Conservation (phyloP, 768 basidiomycete species). For the Rhizopogon sp. region DNA sequence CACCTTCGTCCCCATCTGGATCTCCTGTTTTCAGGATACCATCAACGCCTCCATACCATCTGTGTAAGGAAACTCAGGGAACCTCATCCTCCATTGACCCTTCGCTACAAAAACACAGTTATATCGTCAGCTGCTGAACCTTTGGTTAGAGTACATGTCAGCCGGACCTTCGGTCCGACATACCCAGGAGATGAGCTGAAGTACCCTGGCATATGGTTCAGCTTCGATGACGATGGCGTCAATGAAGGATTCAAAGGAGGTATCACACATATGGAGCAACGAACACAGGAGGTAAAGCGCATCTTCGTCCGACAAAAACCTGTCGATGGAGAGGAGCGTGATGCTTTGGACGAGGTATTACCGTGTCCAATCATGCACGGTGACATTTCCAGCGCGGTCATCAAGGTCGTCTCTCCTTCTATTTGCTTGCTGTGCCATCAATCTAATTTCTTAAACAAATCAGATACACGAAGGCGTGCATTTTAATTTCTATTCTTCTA, state of each 20-base stretch:
- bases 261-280: conserved; percentile 45
- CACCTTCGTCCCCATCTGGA: conserved; percentile 80
- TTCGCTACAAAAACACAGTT: conserved; percentile 62
- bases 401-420: conserved; percentile 43
- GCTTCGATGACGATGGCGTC: conserved; percentile 71
- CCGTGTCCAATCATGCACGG: conserved; percentile 67
- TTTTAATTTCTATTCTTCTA: conserved; percentile 56
- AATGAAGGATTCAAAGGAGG: conserved; percentile 49
- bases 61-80: conserved; percentile 64
- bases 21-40: conserved; percentile 75
- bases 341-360: conserved; percentile 69
- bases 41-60: conserved; percentile 78
- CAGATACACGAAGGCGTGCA: conserved; percentile 74
- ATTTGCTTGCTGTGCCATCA: not conserved
- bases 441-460: not conserved
- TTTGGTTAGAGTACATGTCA: conserved; percentile 60
- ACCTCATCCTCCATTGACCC: conserved; percentile 57
- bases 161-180: conserved; percentile 75
- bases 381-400: conserved; percentile 61
- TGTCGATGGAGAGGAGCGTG: conserved; percentile 46
- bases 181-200: conserved; percentile 73
- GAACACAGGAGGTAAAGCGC: conserved; percentile 71
- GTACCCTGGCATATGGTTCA: conserved; percentile 83
- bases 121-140: conserved; percentile 60
- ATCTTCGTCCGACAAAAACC: conserved; percentile 71